Base-by-base conservation (phyloP, 441 rosid genomes). In the Sinapis alba region DNA sequence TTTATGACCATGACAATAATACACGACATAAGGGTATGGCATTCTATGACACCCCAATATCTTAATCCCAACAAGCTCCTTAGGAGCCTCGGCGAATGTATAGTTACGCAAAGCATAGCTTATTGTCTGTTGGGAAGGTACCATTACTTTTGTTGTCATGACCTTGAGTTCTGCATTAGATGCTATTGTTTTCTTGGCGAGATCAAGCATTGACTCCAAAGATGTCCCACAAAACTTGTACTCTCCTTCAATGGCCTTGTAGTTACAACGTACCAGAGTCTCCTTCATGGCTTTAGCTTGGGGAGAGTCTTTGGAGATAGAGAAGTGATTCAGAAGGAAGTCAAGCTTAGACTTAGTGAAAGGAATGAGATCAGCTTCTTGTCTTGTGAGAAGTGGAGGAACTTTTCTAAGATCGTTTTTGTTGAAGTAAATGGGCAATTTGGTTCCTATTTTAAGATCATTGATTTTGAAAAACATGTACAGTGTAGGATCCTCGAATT, bases 11-110 rank as follows among this genome's bases (percentile, higher is more conserved):
- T 94, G 96, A 77, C 98, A 90, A 24, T 83, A 90, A 80, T 84
- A 94, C 26, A 91, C 92, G 19, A 80, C 89, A 34, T 84, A 86
- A 9, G 96, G 98, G 70, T 85, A 91, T 3, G 94, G 92, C 97
- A 91, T 74, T 19, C 82, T 75, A 38, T 94, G 98, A 30, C 98
- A 90, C 34, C 84, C 95, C 30, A 92, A 16, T 77, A 80, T 82
- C 75, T 65, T 86, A 0, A 54, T 26, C 26, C 80, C 82, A 36
- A 63, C 4, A 7, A 89, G 72, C 74, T 81, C 84, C 57, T 77
- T 62, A 5, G 89, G 93, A 8, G 68, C 77, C 50, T 73, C 72
- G 32, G 73, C 58, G 51, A 91, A 76, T 19, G 90, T 88, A 59
- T 43, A 91, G 65, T 91, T 88, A 26, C 79, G 83, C 7, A 89